A percentile compares a stretch with the other conserved stretches of the same genome.
Evolutionary conservation across 805 yeast genomes (phyloP).

Genomic region (Ogataea nakhonphanomensis): DNA sequence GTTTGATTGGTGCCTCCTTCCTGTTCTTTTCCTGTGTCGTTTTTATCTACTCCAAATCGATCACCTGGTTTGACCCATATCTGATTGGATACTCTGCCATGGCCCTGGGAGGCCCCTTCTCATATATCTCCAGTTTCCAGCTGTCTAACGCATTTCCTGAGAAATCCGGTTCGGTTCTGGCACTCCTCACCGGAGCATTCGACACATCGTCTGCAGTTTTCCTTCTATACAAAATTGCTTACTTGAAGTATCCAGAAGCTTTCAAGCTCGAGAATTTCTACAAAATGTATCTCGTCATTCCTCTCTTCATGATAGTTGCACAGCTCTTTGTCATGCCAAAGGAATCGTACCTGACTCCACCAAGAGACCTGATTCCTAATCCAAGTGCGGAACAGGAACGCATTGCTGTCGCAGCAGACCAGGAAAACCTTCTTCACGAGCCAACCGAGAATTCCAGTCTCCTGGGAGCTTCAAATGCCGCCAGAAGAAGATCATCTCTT

Average conservation of each 20-base stretch:
- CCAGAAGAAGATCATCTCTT: conserved; percentile 46
- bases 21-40: conserved; percentile 43
- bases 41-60: conserved; percentile 39
- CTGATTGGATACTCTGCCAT: conserved; percentile 47
- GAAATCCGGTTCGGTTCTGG: conserved; percentile 49
- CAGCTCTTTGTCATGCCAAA: conserved; percentile 47
- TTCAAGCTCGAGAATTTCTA: conserved; percentile 44
- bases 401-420: conserved; percentile 27
- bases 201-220: conserved; percentile 58
- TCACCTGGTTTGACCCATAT: conserved; percentile 45
- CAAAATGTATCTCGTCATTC: conserved; percentile 46
- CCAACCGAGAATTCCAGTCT: conserved; percentile 19
- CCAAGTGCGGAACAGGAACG: conserved; percentile 28
- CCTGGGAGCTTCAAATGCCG: conserved; percentile 14
- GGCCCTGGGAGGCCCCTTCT: conserved; percentile 60
- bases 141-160: conserved; percentile 55
- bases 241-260: conserved; percentile 30
- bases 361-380: conserved; percentile 32
- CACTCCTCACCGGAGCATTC: conserved; percentile 55
- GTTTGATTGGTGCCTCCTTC: conserved; percentile 48
- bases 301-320: conserved; percentile 44
- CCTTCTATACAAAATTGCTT: conserved; percentile 43
- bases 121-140: conserved; percentile 54
- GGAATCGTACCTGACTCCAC: conserved; percentile 47
- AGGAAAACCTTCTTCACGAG: conserved; percentile 25